Conservation (phyloP, 306 rosid species). For the Hylodesmum podocarpum region DNA sequence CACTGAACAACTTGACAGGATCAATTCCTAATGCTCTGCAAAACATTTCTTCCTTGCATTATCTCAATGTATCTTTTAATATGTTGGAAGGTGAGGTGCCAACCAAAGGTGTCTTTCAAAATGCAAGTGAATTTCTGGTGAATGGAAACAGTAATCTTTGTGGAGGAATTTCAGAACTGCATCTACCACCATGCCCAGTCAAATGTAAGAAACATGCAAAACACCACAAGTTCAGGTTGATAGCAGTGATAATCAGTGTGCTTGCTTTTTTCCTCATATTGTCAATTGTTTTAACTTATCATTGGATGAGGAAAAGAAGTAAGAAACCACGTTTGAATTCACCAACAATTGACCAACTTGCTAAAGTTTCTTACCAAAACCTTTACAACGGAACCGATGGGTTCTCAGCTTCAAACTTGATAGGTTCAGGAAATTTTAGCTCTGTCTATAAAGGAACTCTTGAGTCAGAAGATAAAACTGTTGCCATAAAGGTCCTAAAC, state of each 20-base stretch:
- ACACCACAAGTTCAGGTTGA: background rate
- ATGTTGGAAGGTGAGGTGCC: background rate
- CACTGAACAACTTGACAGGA: background rate
- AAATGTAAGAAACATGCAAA: too few relatives aligned
- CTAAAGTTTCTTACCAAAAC: background rate
- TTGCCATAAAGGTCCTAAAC: too few relatives aligned
- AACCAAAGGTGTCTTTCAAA: background rate
- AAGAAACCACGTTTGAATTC: background rate
- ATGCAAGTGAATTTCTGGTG: background rate
- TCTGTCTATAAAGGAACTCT: too few relatives aligned
- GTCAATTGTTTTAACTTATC: background rate
- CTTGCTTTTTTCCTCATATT: background rate
- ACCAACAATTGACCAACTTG: too few relatives aligned
- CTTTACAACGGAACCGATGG: too few relatives aligned
- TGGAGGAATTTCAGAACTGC: background rate
- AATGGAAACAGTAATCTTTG: background rate
- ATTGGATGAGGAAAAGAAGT: background rate
- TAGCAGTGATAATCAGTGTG: background rate
- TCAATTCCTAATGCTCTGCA: background rate
- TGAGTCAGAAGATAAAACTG: too few relatives aligned
- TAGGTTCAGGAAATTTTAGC: too few relatives aligned
- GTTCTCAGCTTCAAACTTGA: too few relatives aligned
- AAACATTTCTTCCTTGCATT: background rate
- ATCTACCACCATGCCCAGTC: too few relatives aligned
- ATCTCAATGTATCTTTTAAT: background rate